phyloP scores from a whole-genome alignment of 1,139 yeast genomes.

The Geotrichum phurueaensis region DNA sequence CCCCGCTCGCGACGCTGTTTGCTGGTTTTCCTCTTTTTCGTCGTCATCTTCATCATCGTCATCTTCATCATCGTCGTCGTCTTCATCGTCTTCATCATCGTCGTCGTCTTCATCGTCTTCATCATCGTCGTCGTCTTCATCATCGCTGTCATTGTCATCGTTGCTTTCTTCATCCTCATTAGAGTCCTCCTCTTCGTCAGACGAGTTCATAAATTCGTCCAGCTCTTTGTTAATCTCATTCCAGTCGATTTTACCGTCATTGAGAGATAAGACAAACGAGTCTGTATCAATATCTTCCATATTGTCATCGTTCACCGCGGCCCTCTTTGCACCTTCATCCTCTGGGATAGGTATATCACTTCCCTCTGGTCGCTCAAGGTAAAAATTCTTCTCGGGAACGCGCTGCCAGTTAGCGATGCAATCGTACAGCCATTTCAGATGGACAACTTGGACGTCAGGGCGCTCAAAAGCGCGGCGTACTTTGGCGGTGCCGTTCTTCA shows the following conservation, averaged over 20 bases:
- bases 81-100: constrained; percentile 6
- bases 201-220: constrained; percentile 35
- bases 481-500: constrained; percentile 67
- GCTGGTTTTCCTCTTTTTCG: background rate
- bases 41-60: constrained; percentile 2
- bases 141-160: background rate
- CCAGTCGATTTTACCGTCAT: constrained; percentile 37
- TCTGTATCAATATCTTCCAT: constrained; percentile 30
- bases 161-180: constrained; percentile 2
- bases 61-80: constrained; percentile 1
- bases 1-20: constrained; percentile 1
- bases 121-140: background rate
- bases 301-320: constrained; percentile 28
- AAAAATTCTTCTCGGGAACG: constrained; percentile 57
- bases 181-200: constrained; percentile 27
- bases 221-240: constrained; percentile 37
- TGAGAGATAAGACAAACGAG: constrained; percentile 31
- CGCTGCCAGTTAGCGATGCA: constrained; percentile 75
- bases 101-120: constrained; percentile 10
- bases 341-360: constrained; percentile 34
- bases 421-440: constrained; percentile 87
- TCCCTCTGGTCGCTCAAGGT: constrained; percentile 42
- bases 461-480: constrained; percentile 55
- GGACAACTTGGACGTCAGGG: constrained; percentile 61
- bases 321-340: constrained; percentile 30